A percentile compares a stretch with the other conserved stretches of the same genome.
These are phyloP conservation scores for Aspergillus steynii DNA, from an alignment of 495 filamentous ascomycete species.

Conservation along the genomic window DNA sequence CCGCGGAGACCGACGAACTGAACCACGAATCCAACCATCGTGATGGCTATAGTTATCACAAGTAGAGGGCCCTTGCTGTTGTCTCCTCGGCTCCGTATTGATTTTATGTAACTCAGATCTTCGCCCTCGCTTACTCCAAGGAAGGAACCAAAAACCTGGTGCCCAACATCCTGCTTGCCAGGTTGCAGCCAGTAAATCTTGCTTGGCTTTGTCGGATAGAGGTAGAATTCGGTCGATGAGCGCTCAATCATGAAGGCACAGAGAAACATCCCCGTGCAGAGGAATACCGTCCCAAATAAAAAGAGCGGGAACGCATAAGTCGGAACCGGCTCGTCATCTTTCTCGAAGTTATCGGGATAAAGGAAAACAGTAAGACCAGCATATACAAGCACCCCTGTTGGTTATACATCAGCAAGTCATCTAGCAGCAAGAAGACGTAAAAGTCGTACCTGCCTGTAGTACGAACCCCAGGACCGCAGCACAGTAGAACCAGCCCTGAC, in stretches of 20 bases:
- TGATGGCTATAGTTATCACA: constrained; percentile 24
- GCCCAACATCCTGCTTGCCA: constrained; percentile 38
- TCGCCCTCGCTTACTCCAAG: constrained; percentile 31
- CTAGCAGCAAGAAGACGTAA: background rate
- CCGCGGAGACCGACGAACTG: constrained; percentile 54
- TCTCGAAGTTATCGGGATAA: constrained; percentile 30
- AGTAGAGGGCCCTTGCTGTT: constrained; percentile 16
- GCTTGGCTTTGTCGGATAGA: constrained; percentile 29
- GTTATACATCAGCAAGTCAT: background rate
- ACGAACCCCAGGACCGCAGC: constrained; percentile 30
- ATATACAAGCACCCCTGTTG: constrained; percentile 33
- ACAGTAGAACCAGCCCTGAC: constrained; percentile 35
- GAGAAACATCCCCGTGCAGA: constrained; percentile 42
- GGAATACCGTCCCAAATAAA: constrained; percentile 33
- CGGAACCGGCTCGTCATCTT: constrained; percentile 29
- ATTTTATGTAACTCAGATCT: constrained; percentile 36
- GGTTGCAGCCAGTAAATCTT: constrained; percentile 48
- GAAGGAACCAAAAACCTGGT: constrained; percentile 43
- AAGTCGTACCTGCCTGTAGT: constrained; percentile 34
- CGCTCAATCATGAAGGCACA: constrained; percentile 43
- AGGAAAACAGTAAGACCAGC: constrained; percentile 36
- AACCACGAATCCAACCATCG: constrained; percentile 47
- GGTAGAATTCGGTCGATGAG: constrained; percentile 32
- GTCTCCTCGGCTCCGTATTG: constrained; percentile 19
- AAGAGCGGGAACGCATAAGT: constrained; percentile 44